Evolutionary conservation across 2,329 filamentous ascomycete species (phyloP), one percentile per base, ranked within the genome.

Genomic region (Nigrospora sphaerica): DNA sequence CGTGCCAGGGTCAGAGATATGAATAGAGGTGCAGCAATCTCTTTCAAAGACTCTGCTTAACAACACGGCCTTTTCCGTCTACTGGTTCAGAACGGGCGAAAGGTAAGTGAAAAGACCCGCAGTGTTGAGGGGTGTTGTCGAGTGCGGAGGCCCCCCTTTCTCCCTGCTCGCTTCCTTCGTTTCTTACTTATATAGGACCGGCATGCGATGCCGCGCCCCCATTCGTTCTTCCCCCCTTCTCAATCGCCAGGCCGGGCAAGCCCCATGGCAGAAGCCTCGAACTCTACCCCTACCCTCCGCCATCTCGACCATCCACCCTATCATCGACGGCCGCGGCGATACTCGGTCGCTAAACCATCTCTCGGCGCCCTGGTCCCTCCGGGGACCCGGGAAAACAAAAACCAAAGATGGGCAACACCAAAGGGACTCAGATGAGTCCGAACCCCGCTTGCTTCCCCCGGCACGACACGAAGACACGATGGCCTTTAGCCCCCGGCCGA

Each of bases 371-470:
- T 42, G 40, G 16, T 12, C 33, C 32, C 31, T 31, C 42, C 42
- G 42, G 37, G 42, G 32, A 28, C 23, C 42, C 17, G 35, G 18
- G 23, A 17, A 19, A 33, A 14, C 12, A 13, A 17, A 39, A 17
- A 19, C 35, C 14, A 32, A 40, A 17, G 16, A 16, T 45, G 46
- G 42, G 37, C 41, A 42, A 45, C 42, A 48, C 46, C 46, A 45
- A 40, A 44, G 19, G 17, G 43, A 35, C 35, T 49, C 47, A 46
- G 3, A 7, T 45, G 7, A 11, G 18, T 34, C 23, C 28, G 6
- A 17, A 18, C 28, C 31, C 14, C 31, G 12, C 44, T 4, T 2
- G 14, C 34, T n/a, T 36, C 34, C 14, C 34, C 13, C 14, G 6
- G 34, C 6, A 36, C 14, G 34, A n/a, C 34, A 6, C 34, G 34